Base-by-base conservation (phyloP, 768 basidiomycete species). In the Termitomyces sp. region DNA sequence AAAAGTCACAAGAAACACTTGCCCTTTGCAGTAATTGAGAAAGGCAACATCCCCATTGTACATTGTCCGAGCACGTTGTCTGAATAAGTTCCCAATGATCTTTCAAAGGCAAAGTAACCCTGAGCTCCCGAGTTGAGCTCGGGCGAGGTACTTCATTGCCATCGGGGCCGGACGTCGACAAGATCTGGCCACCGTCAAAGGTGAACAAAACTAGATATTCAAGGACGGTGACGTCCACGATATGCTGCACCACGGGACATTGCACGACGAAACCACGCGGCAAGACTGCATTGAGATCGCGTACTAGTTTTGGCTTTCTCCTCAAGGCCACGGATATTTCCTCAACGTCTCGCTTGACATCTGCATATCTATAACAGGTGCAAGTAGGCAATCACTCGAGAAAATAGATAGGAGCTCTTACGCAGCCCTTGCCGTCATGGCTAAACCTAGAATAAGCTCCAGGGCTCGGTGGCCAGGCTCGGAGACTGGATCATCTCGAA, bases 271-370 rank as follows among this genome's bases (percentile, higher is more conserved):
- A 59, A 12, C 40, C 61, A 13, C 9, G n/a, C 13, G 57, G 58
- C 32, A 65, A 42, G 38, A 63, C 44, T 38, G 61, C 40, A 42
- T 65, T 65, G n/a, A 65, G 50, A 46, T 62, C 58, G 3, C 58
- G 59, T 32, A 63, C 12, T 32, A 65, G 55, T 38, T 44, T 65
- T 24, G 61, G 64, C 3, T 12, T 22, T 49, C 13, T 32, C 54
- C 53, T 63, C 36, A 62, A 55, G n/a, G 15, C 18, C 2, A 33
- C 38, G 18, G 61, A 38, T 40, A 62, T 39, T 20, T 58, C 24
- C 32, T 35, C 16, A 15, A 55, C 52, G 16, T 54, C 38, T 48
- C 56, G 36, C n/a, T 16, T 49, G 15, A 62, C 15, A n/a, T 49
- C 28, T 12, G 24, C 36, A 52, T 28, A 35, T 16, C 57, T 58